phyloP scores from a whole-genome alignment of 75 land plant species.

The Larix kaempferi region DNA sequence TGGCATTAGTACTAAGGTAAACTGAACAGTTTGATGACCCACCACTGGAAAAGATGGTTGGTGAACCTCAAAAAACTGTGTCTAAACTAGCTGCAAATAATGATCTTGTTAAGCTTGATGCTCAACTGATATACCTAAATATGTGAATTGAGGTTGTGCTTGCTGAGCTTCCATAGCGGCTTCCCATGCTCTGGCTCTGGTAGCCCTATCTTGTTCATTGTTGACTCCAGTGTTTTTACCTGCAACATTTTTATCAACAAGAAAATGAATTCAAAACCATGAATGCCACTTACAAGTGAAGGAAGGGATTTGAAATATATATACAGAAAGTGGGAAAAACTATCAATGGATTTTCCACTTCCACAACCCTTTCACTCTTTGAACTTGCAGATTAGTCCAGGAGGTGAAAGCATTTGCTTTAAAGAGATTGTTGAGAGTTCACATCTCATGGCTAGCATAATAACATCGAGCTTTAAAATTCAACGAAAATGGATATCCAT shows the following conservation, averaged over 20 bases:
- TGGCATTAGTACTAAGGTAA: background rate
- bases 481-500: too few species aligned
- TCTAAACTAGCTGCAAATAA: conserved; percentile 20
- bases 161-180: conserved; percentile 54
- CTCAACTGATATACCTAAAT: conserved; percentile 24
- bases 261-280: too few species aligned
- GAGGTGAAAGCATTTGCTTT: too few species aligned
- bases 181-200: conserved; percentile 74
- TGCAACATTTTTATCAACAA: conserved; percentile 6
- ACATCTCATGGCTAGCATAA: too few species aligned
- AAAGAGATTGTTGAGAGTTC: too few species aligned
- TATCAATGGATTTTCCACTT: too few species aligned
- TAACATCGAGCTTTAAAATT: too few species aligned
- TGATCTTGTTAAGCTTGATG: conserved; percentile 32
- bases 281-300: too few species aligned
- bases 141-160: conserved; percentile 21
- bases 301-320: too few species aligned
- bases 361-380: too few species aligned
- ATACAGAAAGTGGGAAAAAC: too few species aligned
- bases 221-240: conserved; percentile 20
- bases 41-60: conserved; percentile 18
- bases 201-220: conserved; percentile 68
- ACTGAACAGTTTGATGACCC: conserved; percentile 16
- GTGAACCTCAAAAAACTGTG: conserved; percentile 27
- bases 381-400: too few species aligned